Evolutionary conservation across 768 basidiomycete genomes (phyloP), one percentile per base, ranked within the genome.

Genomic region (Phlegmacium glaucopus): DNA sequence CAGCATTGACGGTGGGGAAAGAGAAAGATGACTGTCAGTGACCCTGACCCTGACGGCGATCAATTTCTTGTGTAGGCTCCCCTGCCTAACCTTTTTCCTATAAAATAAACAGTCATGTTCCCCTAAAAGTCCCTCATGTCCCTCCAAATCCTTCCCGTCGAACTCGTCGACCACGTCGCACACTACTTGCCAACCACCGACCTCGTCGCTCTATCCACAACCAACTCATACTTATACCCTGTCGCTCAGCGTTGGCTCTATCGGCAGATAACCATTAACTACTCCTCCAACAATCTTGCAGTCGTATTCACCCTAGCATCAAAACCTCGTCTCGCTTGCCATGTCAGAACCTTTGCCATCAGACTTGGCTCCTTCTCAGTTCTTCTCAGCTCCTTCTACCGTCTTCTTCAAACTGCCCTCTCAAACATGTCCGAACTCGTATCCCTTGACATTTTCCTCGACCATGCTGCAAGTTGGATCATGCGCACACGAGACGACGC

Each of bases 181-280:
- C 35, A 62, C 54, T 45, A 53, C 60, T 57, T 61, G 17, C 37
- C 43, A 39, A 45, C 52, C 11, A 18, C 47, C 9, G 72, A 76
- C 65, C 79, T 87, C 55, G 65, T 71, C 40, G 61, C 74, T 9
- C 70, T 85, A 53, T 72, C 84, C 2, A 65, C 60, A 15, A 69
- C 78, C 6, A 65, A 53, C 51, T 60, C 73, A 11, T 52, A 60
- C 28, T 56, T 84, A 58, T 66, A 68, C 51, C 67, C 67, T 45
- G 63, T 79, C 54, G 83, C 82, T 0, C 79, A 78, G 49, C 79
- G 79, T 49, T 61, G 72, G 29, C 82, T 90, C 64, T 90, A 85
- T 64, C 75, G 82, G 45, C 64, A 77, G 57, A 55, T 89, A 53
- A 60, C 68, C 42, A 53, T 80, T 44, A 74, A 80, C 26, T 55